phyloP scores from a whole-genome alignment of 495 filamentous ascomycete species.

The Lindgomyces ingoldianus region DNA sequence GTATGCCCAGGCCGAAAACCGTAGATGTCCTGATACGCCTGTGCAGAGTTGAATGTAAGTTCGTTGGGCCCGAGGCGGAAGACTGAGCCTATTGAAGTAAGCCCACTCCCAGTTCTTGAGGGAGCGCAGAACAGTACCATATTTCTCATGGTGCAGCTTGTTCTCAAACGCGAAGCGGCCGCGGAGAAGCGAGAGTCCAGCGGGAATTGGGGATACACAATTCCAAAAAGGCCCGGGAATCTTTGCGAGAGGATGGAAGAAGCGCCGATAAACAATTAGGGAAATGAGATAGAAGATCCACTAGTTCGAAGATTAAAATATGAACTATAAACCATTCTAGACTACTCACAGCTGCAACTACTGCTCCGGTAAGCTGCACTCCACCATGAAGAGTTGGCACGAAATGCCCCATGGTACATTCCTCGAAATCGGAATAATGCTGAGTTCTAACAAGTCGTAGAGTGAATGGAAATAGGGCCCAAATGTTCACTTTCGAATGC shows the following conservation, averaged over 20 bases:
- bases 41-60: slow-evolving; percentile 38
- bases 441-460: no score
- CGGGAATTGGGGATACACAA: slow-evolving; percentile 31
- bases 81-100: slow-evolving; percentile 12
- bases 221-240: slow-evolving; percentile 20
- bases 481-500: no score
- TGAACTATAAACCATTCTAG: not conserved
- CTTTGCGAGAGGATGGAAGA: slow-evolving; percentile 27
- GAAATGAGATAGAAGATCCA: slow-evolving; percentile 10
- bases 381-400: not conserved
- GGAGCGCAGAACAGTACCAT: slow-evolving; percentile 16
- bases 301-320: not conserved
- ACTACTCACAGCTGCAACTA: not conserved
- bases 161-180: slow-evolving; percentile 38
- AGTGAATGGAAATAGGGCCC: no score
- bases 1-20: slow-evolving; percentile 32
- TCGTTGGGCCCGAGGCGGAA: slow-evolving; percentile 41
- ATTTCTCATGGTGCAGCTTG: slow-evolving; percentile 38
- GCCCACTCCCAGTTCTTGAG: not conserved
- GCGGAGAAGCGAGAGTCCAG: slow-evolving; percentile 22
- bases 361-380: not conserved
- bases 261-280: slow-evolving; percentile 11
- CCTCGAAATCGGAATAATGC: no score
- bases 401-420: not conserved
- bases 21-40: slow-evolving; percentile 41